Percentiles rank a stretch among this genome's conserved stretches.
phyloP scores from a whole-genome alignment of 1,284 basidiomycete genomes.

The Cryptococcus sp. region DNA sequence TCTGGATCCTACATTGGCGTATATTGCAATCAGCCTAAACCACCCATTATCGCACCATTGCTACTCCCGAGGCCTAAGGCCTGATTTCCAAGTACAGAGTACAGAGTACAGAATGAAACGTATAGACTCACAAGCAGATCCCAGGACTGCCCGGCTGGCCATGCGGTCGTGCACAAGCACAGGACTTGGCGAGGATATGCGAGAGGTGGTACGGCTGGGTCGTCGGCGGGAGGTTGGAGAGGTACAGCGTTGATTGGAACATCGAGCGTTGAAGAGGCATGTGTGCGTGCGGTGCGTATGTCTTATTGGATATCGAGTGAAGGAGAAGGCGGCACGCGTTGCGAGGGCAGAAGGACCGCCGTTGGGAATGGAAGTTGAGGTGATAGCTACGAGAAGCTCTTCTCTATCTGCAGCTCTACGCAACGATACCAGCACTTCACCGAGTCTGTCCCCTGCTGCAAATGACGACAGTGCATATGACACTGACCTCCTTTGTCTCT shows the following conservation, averaged over 20 bases:
- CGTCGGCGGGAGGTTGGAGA: constrained; percentile 15
- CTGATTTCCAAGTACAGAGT: too few species aligned
- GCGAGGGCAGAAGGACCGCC: not conserved
- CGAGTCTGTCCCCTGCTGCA: too few species aligned
- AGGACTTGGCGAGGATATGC: constrained; percentile 16
- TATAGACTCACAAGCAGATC: constrained; percentile 15
- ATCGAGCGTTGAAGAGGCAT: not conserved
- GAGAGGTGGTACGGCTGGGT: constrained; percentile 9
- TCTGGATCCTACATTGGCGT: constrained; percentile 11
- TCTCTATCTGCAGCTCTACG: too few species aligned
- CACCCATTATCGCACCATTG: not conserved
- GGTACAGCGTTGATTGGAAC: constrained; percentile 14
- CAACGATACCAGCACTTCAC: too few species aligned
- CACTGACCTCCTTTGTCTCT: too few species aligned
- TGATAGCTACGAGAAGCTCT: too few species aligned
- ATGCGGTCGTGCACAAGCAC: not conserved
- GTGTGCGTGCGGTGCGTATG: not conserved
- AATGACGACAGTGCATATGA: too few species aligned
- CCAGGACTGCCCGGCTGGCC: constrained; percentile 8
- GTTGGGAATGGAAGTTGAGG: not conserved
- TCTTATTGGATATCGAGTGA: not conserved
- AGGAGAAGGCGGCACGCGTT: not conserved
- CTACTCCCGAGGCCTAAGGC: not conserved
- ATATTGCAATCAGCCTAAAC: not conserved
- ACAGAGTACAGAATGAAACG: too few species aligned